Evolutionary conservation across 495 filamentous ascomycete genomes (phyloP), one percentile per base, ranked within the genome.

Genomic region (Aspergillus coremiiformis): DNA sequence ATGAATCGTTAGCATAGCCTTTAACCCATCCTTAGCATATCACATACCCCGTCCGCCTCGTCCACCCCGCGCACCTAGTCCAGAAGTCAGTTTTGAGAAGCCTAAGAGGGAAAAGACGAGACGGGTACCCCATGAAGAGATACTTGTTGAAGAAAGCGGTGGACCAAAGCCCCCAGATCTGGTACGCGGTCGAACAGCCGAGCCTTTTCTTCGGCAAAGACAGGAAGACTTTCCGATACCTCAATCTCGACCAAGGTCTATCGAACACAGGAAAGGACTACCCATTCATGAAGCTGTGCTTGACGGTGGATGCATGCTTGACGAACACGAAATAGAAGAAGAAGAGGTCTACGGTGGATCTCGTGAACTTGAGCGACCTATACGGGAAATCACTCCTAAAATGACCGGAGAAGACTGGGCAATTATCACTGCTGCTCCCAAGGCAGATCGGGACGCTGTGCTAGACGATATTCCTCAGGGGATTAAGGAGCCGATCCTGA

Each of bases 51-150:
- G 37, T 1, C 37, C 37, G 21, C 48, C 42, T n/a, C 46, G 51
- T 39, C 55, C 42, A 22, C 59, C 59, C 10, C 59, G 53, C 15
- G 53, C 47, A 26, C 52, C 59, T 4, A 52, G 44, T 17, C 39
- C 54, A 24, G 59, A 57, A 19, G 45, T 48, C 17, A 49, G 37
- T 15, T 53, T 59, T 35, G 52, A 49, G 39, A 53, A 56, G 45
- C 53, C 51, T 7, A 51, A 37, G 17, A 53, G 46, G 23, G 43
- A 37, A 39, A 49, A 45, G 44, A 41, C 8, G 39, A 52, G 45
- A 23, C 46, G 24, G 26, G 6, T 26, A 19, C 12, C 46, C 11
- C 33, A 39, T 12, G 54, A 54, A 37, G 59, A 59, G n/a, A 41
- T 57, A 20, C 19, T 52, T 9, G 24, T 54, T 20, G 56, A 56